Evolutionary conservation across 2,329 filamentous ascomycete genomes (phyloP).

Genomic region (Talaromyces sp.): DNA sequence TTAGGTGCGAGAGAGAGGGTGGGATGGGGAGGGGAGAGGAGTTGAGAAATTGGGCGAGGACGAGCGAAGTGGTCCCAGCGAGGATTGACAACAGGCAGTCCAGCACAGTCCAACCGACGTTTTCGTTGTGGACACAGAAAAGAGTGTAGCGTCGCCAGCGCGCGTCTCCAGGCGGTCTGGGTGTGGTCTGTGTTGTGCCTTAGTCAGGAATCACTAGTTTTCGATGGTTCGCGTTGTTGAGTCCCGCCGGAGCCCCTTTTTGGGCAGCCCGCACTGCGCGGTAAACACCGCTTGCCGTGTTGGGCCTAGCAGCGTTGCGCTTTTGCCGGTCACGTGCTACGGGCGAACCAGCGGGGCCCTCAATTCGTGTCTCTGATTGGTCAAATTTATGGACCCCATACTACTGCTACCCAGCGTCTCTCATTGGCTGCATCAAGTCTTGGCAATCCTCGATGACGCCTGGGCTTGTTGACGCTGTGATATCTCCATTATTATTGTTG

Average conservation of each 20-base stretch:
- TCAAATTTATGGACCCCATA: too few relatives aligned
- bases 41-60: constrained; percentile 2
- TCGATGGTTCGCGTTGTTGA: constrained; percentile 29
- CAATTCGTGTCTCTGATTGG: neutral
- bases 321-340: neutral
- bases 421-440: neutral
- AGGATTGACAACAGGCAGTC: constrained; percentile 13
- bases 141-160: constrained; percentile 14
- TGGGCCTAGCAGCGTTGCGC: neutral
- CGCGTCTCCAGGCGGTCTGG: constrained; percentile 36
- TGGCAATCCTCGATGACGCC: neutral
- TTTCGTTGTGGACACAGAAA: constrained; percentile 12
- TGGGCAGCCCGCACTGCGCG: neutral
- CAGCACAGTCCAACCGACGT: constrained; percentile 12
- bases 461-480: neutral
- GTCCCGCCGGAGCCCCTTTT: constrained; percentile 3
- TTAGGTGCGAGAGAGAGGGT: constrained; percentile 2
- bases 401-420: neutral
- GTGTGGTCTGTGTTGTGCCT: constrained; percentile 43
- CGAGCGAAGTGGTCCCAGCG: constrained; percentile 10
- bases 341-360: constrained; percentile 9
- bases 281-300: neutral
- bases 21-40: neutral
- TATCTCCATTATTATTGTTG: neutral
- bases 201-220: constrained; percentile 14